Evolutionary conservation across 2,329 filamentous ascomycete genomes (phyloP), one percentile per base, ranked within the genome.

Genomic region (Hymenoscyphus occultus): DNA sequence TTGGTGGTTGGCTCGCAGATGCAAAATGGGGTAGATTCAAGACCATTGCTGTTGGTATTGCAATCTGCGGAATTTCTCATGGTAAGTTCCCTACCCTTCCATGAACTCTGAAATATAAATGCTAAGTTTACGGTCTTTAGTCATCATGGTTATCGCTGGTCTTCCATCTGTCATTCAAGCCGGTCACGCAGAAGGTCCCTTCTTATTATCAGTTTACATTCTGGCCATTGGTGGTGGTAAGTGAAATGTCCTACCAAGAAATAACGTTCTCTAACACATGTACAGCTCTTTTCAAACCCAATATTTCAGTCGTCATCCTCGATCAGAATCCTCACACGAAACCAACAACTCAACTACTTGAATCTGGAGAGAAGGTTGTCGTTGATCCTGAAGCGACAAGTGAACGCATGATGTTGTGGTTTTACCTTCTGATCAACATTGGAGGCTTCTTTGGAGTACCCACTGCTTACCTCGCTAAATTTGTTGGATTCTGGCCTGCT

Each of bases 391-490:
- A 82, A 63, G 77, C 83, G 39, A 89, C 86, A 1, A 78, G 84
- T 7, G 80, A 83, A 9, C 80, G 85, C 56, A 69, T 73, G 10
- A 71, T 74, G 68, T 64, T 74, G 16, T 72, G 68, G 77, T 92
- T 90, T 74, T 92, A 91, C 77, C 80, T 90, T 64, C 82, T 88
- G 70, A 87, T 91, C 78, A 91, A 91, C 73, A 72, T 89, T 14
- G 90, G 90, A 57, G 84, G 86, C 39, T 72, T 73, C 65, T 74
- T 81, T 59, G 84, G 81, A 62, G 69, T 80, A 2, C 76, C 77
- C 9, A 80, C 77, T 6, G 73, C 76, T 0, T 81, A 81, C 40
- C 69, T 76, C 0, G 80, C 79, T 63, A 80, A 79, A 69, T 82
- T 68, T 78, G 80, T 71, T 79, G 82, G 80, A 78, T 82, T 81